These are phyloP conservation scores for Helotiales sp. DNA, from an alignment of 2,329 filamentous ascomycete genomes.

Conservation along the genomic window DNA sequence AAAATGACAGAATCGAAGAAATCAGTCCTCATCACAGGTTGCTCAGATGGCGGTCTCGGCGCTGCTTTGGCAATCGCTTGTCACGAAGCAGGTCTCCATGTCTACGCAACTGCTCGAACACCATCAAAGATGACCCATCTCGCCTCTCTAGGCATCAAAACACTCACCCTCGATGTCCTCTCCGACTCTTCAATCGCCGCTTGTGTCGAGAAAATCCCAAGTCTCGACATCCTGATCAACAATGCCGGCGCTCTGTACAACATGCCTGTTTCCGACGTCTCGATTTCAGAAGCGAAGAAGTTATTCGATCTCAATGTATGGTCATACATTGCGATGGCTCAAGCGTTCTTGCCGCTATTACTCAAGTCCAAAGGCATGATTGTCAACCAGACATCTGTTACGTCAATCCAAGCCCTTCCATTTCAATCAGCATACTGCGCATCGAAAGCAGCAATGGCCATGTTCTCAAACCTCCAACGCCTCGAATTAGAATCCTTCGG, in stretches of 20 bases:
- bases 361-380: conserved; percentile 38
- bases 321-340: conserved; percentile 35
- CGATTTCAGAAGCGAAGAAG: conserved; percentile 31
- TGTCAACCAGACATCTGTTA: conserved; percentile 44
- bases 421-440: conserved; percentile 23
- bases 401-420: conserved; percentile 5
- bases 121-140: conserved; percentile 35
- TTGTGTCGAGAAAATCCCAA: conserved; percentile 33
- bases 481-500: conserved; percentile 23
- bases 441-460: conserved; percentile 22
- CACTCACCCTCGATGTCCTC: conserved; percentile 42
- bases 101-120: conserved; percentile 42
- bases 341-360: conserved; percentile 36
- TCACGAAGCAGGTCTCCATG: conserved; percentile 37
- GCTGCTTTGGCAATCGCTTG: conserved; percentile 41
- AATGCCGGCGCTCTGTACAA: conserved; percentile 41
- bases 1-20: background rate
- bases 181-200: conserved; percentile 36
- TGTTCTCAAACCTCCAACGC: conserved; percentile 21
- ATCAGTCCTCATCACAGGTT: conserved; percentile 41
- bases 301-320: conserved; percentile 37
- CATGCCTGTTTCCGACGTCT: conserved; percentile 36
- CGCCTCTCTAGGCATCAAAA: conserved; percentile 29
- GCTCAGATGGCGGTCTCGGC: conserved; percentile 41
- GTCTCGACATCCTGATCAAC: conserved; percentile 45